A percentile compares a stretch with the other conserved stretches of the same genome.
phyloP scores from a whole-genome alignment of 2,329 filamentous ascomycete genomes.

The Xylaria sp. region DNA sequence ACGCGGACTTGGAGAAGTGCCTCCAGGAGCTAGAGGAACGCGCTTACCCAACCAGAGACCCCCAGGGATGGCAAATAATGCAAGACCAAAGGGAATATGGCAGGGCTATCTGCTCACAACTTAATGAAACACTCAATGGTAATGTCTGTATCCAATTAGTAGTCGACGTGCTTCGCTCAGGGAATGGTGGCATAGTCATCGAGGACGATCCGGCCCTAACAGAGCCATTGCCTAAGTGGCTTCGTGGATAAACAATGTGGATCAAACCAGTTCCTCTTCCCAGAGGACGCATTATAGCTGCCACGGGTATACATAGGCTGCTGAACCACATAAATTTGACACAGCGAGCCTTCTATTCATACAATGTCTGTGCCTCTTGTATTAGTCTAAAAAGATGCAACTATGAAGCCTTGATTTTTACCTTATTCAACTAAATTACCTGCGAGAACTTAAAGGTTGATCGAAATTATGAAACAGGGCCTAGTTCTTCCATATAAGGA shows the following conservation, averaged over 20 bases:
- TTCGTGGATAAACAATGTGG: background rate
- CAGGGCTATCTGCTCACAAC: too few species aligned
- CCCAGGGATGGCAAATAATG: background rate
- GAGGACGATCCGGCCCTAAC: background rate
- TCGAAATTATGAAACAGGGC: too few species aligned
- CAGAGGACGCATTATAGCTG: too few species aligned
- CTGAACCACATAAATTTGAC: background rate
- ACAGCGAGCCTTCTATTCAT: background rate
- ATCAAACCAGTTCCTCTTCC: background rate
- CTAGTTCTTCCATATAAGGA: too few species aligned
- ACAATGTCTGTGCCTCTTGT: background rate
- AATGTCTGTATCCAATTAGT: background rate
- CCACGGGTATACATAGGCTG: too few species aligned
- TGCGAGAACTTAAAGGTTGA: too few species aligned
- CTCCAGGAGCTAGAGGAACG: background rate
- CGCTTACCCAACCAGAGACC: too few species aligned
- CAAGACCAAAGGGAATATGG: background rate
- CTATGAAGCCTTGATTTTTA: background rate
- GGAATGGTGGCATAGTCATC: background rate
- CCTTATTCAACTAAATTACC: too few species aligned
- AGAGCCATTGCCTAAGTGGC: background rate
- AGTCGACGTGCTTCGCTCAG: background rate
- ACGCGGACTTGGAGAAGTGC: background rate
- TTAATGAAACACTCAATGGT: background rate
- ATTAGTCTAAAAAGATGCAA: too few species aligned